Evolutionary conservation across 208 protist species (phyloP).

Genomic region (Vickermania spadyakhi): DNA sequence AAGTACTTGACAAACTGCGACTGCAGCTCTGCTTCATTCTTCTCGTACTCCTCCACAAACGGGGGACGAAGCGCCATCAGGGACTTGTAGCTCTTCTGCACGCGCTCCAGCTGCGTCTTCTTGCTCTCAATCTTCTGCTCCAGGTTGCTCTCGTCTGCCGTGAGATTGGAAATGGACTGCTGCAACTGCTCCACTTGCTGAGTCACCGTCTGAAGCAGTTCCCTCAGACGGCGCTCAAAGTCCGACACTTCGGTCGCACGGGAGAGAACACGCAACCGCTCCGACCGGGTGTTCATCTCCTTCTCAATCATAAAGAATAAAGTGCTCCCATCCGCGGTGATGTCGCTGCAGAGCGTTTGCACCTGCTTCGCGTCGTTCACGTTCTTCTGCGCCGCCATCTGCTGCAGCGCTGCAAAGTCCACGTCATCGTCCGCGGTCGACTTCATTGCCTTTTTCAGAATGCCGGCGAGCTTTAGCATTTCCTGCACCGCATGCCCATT

Average conservation of each 20-base stretch:
- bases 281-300: slow-evolving; percentile 52
- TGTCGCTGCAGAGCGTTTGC: slow-evolving; percentile 83
- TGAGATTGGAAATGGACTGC: slow-evolving; percentile 77
- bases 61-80: slow-evolving; percentile 88
- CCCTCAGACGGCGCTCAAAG: slow-evolving; percentile 84
- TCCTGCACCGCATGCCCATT: slow-evolving; percentile 95
- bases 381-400: slow-evolving; percentile 80
- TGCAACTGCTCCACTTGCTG: slow-evolving; percentile 82
- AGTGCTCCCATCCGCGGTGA: slow-evolving; percentile 80
- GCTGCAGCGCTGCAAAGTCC: slow-evolving; percentile 66
- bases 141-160: slow-evolving; percentile 86
- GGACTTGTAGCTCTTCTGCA: slow-evolving; percentile 85
- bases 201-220: slow-evolving; percentile 52
- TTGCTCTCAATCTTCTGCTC: slow-evolving; percentile 96
- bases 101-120: slow-evolving; percentile 86
- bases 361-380: slow-evolving; percentile 79
- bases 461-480: slow-evolving; percentile 90
- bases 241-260: slow-evolving; percentile 84
- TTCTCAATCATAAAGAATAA: slow-evolving; percentile 86
- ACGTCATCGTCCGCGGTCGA: slow-evolving; percentile 60
- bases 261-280: slow-evolving; percentile 77
- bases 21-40: slow-evolving; percentile 86
- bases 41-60: slow-evolving; percentile 93
- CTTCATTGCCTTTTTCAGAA: slow-evolving; percentile 87
- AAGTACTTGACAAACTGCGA: slow-evolving; percentile 89